phyloP scores from a whole-genome alignment of 2,329 filamentous ascomycete species.

The Scorias spongiosa region DNA sequence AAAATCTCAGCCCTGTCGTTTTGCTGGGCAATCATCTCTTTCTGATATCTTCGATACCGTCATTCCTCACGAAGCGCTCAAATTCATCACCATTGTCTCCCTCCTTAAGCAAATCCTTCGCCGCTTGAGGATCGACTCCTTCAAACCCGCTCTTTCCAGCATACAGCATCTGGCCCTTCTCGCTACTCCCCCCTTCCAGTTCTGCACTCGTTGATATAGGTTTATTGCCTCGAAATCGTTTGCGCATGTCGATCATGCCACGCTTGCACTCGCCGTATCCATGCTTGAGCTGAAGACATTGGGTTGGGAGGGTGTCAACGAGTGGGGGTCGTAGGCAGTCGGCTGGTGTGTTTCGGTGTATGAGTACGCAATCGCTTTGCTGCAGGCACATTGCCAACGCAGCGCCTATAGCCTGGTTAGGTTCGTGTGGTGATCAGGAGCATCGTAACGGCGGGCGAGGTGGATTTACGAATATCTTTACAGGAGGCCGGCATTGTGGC shows the following conservation, averaged over 20 bases:
- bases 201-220: constrained; percentile 58
- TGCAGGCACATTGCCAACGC: constrained; percentile 91
- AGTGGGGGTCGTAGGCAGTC: constrained; percentile 81
- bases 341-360: constrained; percentile 69
- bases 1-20: no score
- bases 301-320: constrained; percentile 63
- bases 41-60: constrained; percentile 15
- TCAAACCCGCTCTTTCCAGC: constrained; percentile 42
- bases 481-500: constrained; percentile 76
- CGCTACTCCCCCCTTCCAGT: constrained; percentile 35
- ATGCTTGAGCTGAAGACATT: constrained; percentile 85
- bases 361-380: constrained; percentile 90
- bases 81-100: constrained; percentile 11
- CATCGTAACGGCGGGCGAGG: constrained; percentile 1
- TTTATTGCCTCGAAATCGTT: constrained; percentile 88
- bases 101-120: constrained; percentile 16
- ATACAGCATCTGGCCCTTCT: constrained; percentile 46
- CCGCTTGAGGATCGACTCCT: constrained; percentile 10
- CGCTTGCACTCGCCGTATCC: constrained; percentile 91
- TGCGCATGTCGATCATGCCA: constrained; percentile 96
- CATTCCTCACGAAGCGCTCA: constrained; percentile 8
- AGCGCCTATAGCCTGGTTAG: constrained; percentile 43
- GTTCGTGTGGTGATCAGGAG: constrained; percentile 2
- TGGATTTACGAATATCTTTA: constrained; percentile 75
- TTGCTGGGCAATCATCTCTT: constrained; percentile 8